Conservation (phyloP, 495 filamentous ascomycete genomes). For the Hypomontagnella submonticulosa region DNA sequence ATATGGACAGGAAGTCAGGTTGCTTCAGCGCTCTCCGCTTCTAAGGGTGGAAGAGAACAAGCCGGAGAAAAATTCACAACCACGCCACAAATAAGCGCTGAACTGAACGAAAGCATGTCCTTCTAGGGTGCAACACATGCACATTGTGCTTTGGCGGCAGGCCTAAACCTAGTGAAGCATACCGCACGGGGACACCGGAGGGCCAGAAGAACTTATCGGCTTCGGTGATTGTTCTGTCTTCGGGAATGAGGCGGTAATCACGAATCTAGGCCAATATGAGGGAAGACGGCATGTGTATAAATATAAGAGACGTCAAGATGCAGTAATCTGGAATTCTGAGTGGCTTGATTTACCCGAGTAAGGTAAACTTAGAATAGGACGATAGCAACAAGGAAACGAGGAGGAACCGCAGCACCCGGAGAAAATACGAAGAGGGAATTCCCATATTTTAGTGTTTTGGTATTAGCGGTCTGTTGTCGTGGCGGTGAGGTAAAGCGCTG, state of each 20-base stretch:
- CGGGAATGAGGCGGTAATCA: conserved; percentile 22
- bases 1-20: not conserved
- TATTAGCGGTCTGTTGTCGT: conserved; percentile 21
- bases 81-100: conserved; percentile 18
- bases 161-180: conserved; percentile 27
- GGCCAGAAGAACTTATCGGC: conserved; percentile 18
- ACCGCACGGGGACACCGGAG: not conserved
- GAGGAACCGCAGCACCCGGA: not conserved
- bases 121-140: conserved; percentile 18
- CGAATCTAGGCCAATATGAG: conserved; percentile 7
- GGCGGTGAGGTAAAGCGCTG: conserved; percentile 13
- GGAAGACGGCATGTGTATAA: conserved; percentile 2
- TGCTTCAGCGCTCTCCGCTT: not conserved
- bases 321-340: conserved; percentile 11
- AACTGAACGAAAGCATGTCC: conserved; percentile 32
- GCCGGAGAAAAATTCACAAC: conserved; percentile 16
- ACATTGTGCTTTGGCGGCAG: conserved; percentile 14
- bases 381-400: conserved; percentile 3
- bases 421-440: conserved; percentile 14
- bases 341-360: not conserved
- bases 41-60: conserved; percentile 3
- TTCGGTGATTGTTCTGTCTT: conserved; percentile 24
- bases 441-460: conserved; percentile 10
- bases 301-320: conserved; percentile 20
- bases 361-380: conserved; percentile 18